Evolutionary conservation across 176 grass and related monocot species (phyloP).

Genomic region (Saccharum spontaneum): DNA sequence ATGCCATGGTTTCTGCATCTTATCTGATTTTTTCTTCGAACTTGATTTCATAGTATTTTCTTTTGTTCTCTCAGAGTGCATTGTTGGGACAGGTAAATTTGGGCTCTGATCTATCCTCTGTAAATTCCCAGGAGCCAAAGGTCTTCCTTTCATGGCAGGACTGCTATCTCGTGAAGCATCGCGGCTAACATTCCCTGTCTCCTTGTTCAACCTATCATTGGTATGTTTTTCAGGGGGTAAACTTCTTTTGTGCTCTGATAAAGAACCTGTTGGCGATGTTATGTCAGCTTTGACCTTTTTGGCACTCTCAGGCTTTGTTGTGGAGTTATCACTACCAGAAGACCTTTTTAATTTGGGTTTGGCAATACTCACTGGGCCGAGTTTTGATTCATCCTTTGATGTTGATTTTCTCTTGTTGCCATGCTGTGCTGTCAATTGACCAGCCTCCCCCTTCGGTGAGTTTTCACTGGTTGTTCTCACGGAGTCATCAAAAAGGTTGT

Average conservation of each 20-base stretch:
- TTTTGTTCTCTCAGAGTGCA: slow-evolving; percentile 44
- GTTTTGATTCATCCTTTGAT: slow-evolving; percentile 50
- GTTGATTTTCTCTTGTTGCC: slow-evolving; percentile 48
- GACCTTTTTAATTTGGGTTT: slow-evolving; percentile 65
- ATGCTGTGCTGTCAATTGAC: slow-evolving; percentile 36
- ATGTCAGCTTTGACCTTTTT: slow-evolving; percentile 70
- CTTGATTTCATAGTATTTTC: slow-evolving; percentile 46
- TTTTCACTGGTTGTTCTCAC: slow-evolving; percentile 23
- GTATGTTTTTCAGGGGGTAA: slow-evolving; percentile 48
- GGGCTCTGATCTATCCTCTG: slow-evolving; percentile 51
- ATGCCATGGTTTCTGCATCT: slow-evolving; percentile 48
- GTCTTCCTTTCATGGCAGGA: slow-evolving; percentile 46
- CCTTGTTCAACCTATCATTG: slow-evolving; percentile 48
- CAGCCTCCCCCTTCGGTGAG: slow-evolving; percentile 40
- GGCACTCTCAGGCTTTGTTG: slow-evolving; percentile 40
- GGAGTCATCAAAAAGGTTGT: slow-evolving; percentile 33
- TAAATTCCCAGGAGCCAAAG: slow-evolving; percentile 45
- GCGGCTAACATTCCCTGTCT: slow-evolving; percentile 45
- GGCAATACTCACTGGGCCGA: slow-evolving; percentile 30
- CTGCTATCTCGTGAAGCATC: slow-evolving; percentile 43
- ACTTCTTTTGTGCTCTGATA: slow-evolving; percentile 41
- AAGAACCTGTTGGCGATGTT: slow-evolving; percentile 38
- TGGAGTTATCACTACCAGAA: slow-evolving; percentile 41
- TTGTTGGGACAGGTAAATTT: slow-evolving; percentile 34
- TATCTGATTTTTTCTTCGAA: slow-evolving; percentile 55